Conservation (phyloP, 352 stramenopile species). For the Globisporangium yorkense region DNA sequence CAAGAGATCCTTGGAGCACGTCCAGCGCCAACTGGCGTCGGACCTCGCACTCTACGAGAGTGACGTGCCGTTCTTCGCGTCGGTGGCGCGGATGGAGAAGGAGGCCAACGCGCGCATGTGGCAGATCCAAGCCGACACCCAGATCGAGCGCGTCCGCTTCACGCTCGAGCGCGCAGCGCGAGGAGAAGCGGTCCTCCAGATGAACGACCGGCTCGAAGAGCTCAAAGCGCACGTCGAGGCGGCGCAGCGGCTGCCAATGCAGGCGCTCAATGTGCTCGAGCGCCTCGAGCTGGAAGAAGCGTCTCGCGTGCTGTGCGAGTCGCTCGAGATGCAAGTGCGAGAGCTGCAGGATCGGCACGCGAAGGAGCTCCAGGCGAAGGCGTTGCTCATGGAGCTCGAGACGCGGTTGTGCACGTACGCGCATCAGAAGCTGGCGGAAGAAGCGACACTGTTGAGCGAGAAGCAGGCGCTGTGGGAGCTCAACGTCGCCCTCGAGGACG, state of each 20-base stretch:
- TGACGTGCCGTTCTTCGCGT: conserved; percentile 42
- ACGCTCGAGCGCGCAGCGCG: conserved; percentile 52
- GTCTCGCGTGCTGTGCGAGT: conserved; percentile 16
- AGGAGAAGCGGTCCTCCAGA: conserved; percentile 54
- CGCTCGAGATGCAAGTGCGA: conserved; percentile 18
- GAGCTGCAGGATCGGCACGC: conserved; percentile 13
- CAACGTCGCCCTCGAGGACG: conserved; percentile 31
- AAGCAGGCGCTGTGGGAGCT: conserved; percentile 63
- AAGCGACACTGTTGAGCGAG: conserved; percentile 43
- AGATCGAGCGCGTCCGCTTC: conserved; percentile 53
- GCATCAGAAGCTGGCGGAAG: conserved; percentile 42
- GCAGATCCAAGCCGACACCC: conserved; percentile 42
- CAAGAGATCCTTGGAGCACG: conserved; percentile 15
- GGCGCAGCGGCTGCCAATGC: conserved; percentile 34
- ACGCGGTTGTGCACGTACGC: conserved; percentile 37
- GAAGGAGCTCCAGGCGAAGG: conserved; percentile 24
- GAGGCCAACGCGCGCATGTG: conserved; percentile 40
- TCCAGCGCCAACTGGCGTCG: conserved; percentile 30
- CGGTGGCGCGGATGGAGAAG: conserved; percentile 38
- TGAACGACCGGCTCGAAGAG: conserved; percentile 37
- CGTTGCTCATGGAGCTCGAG: conserved; percentile 41
- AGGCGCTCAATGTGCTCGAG: conserved; percentile 51
- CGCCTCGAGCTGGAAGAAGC: conserved; percentile 29
- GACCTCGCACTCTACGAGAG: conserved; percentile 43
- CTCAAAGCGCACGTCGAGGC: conserved; percentile 35